These are phyloP conservation scores for Pseudogymnoascus sp. DNA, from an alignment of 2,329 filamentous ascomycete genomes.

Conservation along the genomic window DNA sequence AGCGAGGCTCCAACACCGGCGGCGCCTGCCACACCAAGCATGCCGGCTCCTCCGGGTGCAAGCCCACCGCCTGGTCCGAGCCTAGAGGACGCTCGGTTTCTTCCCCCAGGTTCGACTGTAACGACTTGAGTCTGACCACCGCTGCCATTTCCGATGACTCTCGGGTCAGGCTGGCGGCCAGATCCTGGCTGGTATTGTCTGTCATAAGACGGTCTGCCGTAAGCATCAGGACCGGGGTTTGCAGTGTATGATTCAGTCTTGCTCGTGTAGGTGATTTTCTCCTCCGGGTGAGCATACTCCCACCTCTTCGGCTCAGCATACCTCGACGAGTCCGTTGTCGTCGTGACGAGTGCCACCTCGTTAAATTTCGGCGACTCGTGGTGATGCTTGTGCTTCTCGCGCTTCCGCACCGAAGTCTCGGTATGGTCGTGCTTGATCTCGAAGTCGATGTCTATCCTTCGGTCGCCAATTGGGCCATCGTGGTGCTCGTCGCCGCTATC, in stretches of 20 bases:
- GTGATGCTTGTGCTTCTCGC: constrained; percentile 1
- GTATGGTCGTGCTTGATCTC: not conserved
- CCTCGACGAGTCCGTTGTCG: not conserved
- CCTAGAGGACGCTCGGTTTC: constrained; percentile 21
- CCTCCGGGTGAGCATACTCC: constrained; percentile 33
- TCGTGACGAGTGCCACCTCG: not conserved
- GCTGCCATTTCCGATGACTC: constrained; percentile 12
- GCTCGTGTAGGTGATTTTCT: constrained; percentile 29
- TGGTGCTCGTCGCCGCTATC: not conserved
- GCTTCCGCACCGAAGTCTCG: not conserved
- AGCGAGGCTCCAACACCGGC: constrained; percentile 32
- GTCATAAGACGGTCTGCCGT: not conserved
- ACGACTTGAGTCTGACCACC: constrained; percentile 19
- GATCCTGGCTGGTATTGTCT: not conserved
- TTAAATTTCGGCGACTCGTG: not conserved
- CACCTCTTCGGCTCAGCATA: constrained; percentile 28
- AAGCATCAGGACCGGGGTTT: constrained; percentile 13
- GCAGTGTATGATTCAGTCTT: constrained; percentile 19
- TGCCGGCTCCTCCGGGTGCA: constrained; percentile 22
- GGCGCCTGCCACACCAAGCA: constrained; percentile 23
- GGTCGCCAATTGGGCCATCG: constrained; percentile 6
- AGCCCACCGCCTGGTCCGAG: constrained; percentile 16
- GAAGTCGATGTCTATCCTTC: constrained; percentile 7
- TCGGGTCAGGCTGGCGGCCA: constrained; percentile 13
- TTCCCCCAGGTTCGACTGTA: constrained; percentile 24